Base-by-base conservation (phyloP, 768 basidiomycete species). In the Asterophora lycoperdoides region DNA sequence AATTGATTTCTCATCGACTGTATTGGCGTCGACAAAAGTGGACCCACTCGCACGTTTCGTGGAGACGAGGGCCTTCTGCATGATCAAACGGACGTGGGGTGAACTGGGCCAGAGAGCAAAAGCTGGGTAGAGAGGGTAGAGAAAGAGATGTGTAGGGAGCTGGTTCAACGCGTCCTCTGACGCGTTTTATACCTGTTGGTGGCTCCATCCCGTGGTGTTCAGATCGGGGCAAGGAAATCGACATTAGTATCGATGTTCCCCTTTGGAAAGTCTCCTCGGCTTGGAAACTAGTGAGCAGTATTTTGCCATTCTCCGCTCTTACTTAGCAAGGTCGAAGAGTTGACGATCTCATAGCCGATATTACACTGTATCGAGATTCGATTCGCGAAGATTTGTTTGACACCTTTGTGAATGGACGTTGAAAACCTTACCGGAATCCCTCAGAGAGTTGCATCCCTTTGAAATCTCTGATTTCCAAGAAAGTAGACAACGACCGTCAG, bases 321-420 rank as follows among this genome's bases (percentile, higher is more conserved):
- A 50, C 33, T 46, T 51, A 50, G 41, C 43, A 46, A 44, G 41
- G 44, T 54, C 56, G 56, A 55, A 62, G 58, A 53, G 48, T 29
- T 47, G 56, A 53, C 53, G 53, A 68, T 67, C 64, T 63, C 54
- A 56, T 47, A 50, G 48, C 58, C 57, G 56, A 61, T 59, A 58
- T 60, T 54, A 63, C 53, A 64, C 23, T 23, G 64, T 65, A 61
- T 60, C 42, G 53, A 58, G 66, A 56, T 56, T 42, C 48, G 70
- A 69, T 71, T 68, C 54, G 64, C 64, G 66, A 69, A 55, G 61
- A 61, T 63, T 56, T 56, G 48, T 56, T 59, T 62, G 60, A 57
- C 57, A 62, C 41, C 48, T 50, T 52, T 54, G 51, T 57, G 53
- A n/a, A n/a, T n/a, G n/a, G n/a, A n/a, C n/a, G n/a, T n/a, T n/a